Conservation (phyloP, 805 yeast genomes). For the Hanseniaspora clermontiae region DNA sequence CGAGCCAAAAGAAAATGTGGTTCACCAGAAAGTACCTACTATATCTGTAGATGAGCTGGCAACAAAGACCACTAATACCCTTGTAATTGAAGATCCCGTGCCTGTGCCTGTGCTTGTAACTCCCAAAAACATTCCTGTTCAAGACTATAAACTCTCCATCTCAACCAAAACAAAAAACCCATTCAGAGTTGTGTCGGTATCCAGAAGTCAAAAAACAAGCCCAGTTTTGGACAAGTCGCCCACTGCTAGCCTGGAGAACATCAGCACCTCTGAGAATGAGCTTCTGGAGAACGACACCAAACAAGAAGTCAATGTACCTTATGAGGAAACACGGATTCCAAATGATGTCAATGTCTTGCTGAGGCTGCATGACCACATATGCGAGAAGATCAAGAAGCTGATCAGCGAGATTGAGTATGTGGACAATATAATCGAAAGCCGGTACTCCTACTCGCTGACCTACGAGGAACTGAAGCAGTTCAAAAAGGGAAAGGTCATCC, state of each 20-base stretch:
- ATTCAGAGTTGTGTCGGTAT: constrained; percentile 27
- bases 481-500: constrained; percentile 27
- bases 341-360: constrained; percentile 23
- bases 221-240: not conserved
- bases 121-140: not conserved
- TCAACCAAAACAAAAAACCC: constrained; percentile 18
- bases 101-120: not conserved
- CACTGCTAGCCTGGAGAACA: too few species aligned
- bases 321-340: constrained; percentile 5
- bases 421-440: constrained; percentile 26
- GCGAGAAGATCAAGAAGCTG: constrained; percentile 28
- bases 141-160: not conserved
- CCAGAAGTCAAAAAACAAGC: not conserved
- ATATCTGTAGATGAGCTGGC: not conserved
- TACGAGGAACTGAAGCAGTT: constrained; percentile 32
- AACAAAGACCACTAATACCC: too few species aligned
- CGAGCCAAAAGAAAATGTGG: not conserved
- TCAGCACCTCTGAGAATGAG: too few species aligned
- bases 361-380: constrained; percentile 25
- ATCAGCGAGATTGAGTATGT: constrained; percentile 31
- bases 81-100: not conserved
- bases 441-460: constrained; percentile 22
- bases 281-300: not conserved
- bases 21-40: not conserved
- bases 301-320: not conserved